A percentile compares a stretch with the other conserved stretches of the same genome.
Conservation (phyloP, 495 filamentous ascomycete genomes). For the Aspergillus heteromorphus region DNA sequence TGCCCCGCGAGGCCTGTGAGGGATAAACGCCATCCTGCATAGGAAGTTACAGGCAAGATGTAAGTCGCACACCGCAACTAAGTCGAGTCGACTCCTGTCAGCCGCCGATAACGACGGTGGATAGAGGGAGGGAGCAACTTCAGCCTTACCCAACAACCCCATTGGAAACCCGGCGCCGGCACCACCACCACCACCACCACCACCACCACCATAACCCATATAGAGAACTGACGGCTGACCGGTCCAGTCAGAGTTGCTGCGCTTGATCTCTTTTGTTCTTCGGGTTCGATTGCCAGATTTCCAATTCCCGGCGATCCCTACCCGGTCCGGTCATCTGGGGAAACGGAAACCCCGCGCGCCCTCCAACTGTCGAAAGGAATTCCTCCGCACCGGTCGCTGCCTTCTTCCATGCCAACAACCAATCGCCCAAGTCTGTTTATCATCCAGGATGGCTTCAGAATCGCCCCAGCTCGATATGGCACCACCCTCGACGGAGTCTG, state of each 20-base stretch:
- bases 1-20: too few relatives aligned
- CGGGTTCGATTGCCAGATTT: too few relatives aligned
- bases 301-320: neutral
- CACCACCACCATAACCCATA: too few relatives aligned
- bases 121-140: too few relatives aligned
- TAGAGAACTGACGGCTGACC: neutral
- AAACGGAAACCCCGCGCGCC: slow-evolving; percentile 35
- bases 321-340: slow-evolving; percentile 26
- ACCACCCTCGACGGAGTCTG: slow-evolving; percentile 18
- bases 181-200: too few relatives aligned
- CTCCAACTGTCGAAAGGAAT: slow-evolving; percentile 27
- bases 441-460: slow-evolving; percentile 34
- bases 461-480: slow-evolving; percentile 31
- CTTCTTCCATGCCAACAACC: slow-evolving; percentile 11
- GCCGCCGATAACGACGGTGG: neutral
- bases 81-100: neutral
- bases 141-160: neutral
- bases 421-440: slow-evolving; percentile 2
- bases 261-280: too few relatives aligned
- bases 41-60: too few relatives aligned
- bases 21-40: neutral
- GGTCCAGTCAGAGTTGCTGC: neutral
- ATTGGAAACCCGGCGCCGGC: neutral
- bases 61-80: too few relatives aligned
- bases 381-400: slow-evolving; percentile 35